Evolutionary conservation across 345 rosid genomes (phyloP).

Genomic region (Corchorus capsularis): DNA sequence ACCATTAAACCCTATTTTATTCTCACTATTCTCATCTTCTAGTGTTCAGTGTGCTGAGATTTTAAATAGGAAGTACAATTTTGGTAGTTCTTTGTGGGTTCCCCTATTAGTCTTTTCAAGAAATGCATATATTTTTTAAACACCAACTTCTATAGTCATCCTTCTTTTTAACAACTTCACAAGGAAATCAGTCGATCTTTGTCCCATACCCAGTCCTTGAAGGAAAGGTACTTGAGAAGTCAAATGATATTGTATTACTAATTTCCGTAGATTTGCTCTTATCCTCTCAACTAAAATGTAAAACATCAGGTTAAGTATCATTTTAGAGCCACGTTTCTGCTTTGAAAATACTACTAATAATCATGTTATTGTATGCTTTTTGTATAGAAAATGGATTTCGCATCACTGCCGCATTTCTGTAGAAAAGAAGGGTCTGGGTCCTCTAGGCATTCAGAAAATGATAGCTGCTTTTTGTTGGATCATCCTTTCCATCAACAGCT

Average conservation of each 20-base stretch:
- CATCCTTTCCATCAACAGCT: constrained; percentile 93
- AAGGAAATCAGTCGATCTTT: neutral
- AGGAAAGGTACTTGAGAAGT: neutral
- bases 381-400: constrained; percentile 73
- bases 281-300: neutral
- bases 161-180: neutral
- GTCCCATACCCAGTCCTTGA: neutral
- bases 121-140: neutral
- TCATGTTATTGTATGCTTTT: constrained; percentile 14
- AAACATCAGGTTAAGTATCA: neutral
- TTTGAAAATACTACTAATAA: neutral
- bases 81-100: too few species aligned
- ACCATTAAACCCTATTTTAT: neutral
- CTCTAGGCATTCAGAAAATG: constrained; percentile 48
- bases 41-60: neutral
- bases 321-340: neutral
- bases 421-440: constrained; percentile 85
- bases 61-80: neutral
- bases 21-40: neutral
- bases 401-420: constrained; percentile 91
- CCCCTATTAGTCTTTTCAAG: neutral
- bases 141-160: too few species aligned
- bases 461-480: constrained; percentile 64
- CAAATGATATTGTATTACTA: neutral
- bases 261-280: neutral